Conservation (phyloP, 2,329 filamentous ascomycete species). For the Colletotrichum siamense region DNA sequence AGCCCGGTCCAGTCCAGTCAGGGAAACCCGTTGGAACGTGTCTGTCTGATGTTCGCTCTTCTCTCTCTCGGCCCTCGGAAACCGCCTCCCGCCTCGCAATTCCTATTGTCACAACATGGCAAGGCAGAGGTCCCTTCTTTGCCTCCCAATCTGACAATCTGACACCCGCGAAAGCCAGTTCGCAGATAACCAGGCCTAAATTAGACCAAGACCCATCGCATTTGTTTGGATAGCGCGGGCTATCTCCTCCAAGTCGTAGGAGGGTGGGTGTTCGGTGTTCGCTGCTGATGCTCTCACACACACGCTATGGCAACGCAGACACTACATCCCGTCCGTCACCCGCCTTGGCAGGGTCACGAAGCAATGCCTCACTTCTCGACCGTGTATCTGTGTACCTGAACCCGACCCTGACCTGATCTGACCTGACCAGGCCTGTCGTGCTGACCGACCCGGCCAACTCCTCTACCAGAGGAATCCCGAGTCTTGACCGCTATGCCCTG, state of each 20-base stretch:
- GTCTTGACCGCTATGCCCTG: background rate
- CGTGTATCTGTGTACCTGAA: background rate
- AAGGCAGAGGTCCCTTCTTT: background rate
- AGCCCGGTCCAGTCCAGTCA: background rate
- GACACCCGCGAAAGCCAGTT: conserved; percentile 1
- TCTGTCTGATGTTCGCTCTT: conserved; percentile 5
- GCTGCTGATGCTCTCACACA: background rate
- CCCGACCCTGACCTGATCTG: background rate
- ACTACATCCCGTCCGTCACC: background rate
- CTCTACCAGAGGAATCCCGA: background rate
- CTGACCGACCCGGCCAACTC: background rate
- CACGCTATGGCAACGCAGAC: conserved; percentile 11
- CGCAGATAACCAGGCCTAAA: background rate
- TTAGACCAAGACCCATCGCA: background rate
- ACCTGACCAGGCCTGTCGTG: background rate
- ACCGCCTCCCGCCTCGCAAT: background rate
- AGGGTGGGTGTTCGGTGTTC: background rate
- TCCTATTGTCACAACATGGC: background rate
- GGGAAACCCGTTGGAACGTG: conserved; percentile 2
- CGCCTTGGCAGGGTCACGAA: conserved; percentile 22
- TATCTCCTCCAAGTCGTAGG: background rate
- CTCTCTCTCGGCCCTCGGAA: background rate
- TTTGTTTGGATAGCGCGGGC: background rate
- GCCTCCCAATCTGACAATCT: background rate
- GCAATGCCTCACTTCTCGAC: background rate